Base-by-base conservation (phyloP, 495 filamentous ascomycete species). In the Lophiostoma macrostomum region DNA sequence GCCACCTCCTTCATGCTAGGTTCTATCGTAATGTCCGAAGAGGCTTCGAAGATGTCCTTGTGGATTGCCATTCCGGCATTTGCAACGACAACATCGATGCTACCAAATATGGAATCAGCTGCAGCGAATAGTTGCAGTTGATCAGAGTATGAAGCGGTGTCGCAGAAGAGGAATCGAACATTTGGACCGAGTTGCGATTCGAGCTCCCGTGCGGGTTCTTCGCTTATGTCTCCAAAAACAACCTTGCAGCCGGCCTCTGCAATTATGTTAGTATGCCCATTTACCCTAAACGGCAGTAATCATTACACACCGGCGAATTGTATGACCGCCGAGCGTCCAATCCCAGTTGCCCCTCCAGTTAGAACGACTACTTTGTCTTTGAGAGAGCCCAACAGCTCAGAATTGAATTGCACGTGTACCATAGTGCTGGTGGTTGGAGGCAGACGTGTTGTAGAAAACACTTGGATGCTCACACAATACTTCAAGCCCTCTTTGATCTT, bases 271-370 rank as follows among this genome's bases (percentile, higher is more conserved):
- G 46, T 8, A 18, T 40, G 7, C 8, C 11, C n/a, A 14, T 23
- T 10, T 13, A n/a, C 16, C 34, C 16, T 34, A 16, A 18, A 22
- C 5, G 16, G 44, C 3, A 36, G 5, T 3, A 10, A 19, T 12
- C 14, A 29, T 20, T 7, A 27, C 50, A 36, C 31, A 72, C 69
- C 31, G 48, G 65, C 58, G 30, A 70, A 64, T 44, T 69, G 59
- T 28, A 63, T 50, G 0, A 72, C 56, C n/a, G 63, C 50, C 29
- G 50, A 48, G 14, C 63, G 63, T 1, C 70, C 70, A 40, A 73
- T 71, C 7, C 70, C 70, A n/a, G 64, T 69, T 35, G 69, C 63
- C 12, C 67, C 68, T 30, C 70, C 69, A 1, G 70, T 73, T 13
- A 73, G 50, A 6, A 73, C 67, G 8, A 69, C 64, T 5, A 73